Percentiles rank a stretch among this genome's conserved stretches.
Evolutionary conservation across 2,329 filamentous ascomycete species (phyloP).

Genomic region (Colletotrichum lentis): DNA sequence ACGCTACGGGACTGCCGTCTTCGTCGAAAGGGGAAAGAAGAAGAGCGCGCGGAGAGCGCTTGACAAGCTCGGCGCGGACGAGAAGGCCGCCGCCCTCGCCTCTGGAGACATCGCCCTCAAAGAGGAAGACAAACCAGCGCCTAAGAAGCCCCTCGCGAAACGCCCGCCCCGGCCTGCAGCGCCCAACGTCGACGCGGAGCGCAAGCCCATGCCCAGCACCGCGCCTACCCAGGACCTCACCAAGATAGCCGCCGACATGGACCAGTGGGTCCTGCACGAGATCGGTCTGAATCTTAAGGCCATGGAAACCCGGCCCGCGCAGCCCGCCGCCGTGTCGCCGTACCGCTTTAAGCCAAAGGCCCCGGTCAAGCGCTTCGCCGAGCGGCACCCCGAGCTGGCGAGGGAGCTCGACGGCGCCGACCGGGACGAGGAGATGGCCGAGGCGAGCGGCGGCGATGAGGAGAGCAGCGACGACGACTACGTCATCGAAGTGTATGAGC

Average conservation of each 20-base stretch:
- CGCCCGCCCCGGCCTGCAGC: conserved; percentile 14
- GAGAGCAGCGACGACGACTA: conserved; percentile 62
- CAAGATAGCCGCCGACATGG: conserved; percentile 63
- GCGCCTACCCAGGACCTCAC: conserved; percentile 56
- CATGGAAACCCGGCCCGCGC: conserved; percentile 52
- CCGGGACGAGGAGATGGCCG: conserved; percentile 49
- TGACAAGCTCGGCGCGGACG: conserved; percentile 44
- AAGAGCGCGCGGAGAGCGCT: conserved; percentile 42
- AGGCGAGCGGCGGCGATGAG: conserved; percentile 55
- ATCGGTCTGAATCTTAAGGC: conserved; percentile 62
- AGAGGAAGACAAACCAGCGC: conserved; percentile 4
- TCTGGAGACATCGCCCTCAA: conserved; percentile 11
- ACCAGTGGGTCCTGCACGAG: conserved; percentile 66
- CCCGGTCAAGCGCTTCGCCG: conserved; percentile 62
- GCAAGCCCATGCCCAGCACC: conserved; percentile 42
- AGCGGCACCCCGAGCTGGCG: conserved; percentile 60
- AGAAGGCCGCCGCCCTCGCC: not conserved
- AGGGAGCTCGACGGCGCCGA: conserved; percentile 41
- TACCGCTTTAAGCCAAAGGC: conserved; percentile 64
- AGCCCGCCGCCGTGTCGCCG: conserved; percentile 37
- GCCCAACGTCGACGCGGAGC: conserved; percentile 20
- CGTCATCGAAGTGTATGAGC: conserved; percentile 71
- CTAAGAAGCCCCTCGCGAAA: conserved; percentile 35
- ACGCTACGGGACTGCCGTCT: conserved; percentile 58
- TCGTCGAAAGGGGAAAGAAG: conserved; percentile 62